phyloP scores from a whole-genome alignment of 257 asterid species.

The Lycium ferocissimum region DNA sequence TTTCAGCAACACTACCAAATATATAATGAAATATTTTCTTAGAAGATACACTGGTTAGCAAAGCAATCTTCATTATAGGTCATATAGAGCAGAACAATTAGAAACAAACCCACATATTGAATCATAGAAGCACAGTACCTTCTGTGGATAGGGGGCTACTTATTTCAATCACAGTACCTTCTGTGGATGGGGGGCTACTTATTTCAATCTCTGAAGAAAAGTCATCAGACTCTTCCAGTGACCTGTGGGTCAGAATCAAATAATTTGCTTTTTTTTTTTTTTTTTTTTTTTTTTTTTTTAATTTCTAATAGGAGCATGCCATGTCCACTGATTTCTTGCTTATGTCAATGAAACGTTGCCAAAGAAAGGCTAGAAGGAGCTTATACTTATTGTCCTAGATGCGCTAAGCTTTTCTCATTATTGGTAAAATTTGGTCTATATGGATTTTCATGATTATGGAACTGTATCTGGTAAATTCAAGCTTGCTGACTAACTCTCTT shows the following conservation, averaged over 20 bases:
- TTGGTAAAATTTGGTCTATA: slow-evolving; percentile 6
- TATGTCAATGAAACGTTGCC: not conserved
- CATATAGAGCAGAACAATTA: slow-evolving; percentile 1
- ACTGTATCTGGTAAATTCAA: not conserved
- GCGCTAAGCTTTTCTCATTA: not conserved
- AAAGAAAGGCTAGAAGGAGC: slow-evolving; percentile 2
- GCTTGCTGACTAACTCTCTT: not conserved
- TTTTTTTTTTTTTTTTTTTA: too few species aligned
- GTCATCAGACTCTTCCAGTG: not conserved
- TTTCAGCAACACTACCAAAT: slow-evolving; percentile 10
- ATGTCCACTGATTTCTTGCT: not conserved
- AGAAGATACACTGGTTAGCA: not conserved
- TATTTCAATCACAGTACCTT: not conserved
- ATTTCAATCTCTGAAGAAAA: not conserved
- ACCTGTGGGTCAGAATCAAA: slow-evolving; percentile 15
- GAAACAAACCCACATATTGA: not conserved
- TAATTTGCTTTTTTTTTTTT: not conserved
- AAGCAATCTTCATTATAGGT: not conserved
- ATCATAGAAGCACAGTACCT: not conserved
- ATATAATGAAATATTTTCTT: not conserved
- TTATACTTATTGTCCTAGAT: not conserved
- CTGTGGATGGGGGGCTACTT: not conserved
- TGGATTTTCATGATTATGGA: not conserved
- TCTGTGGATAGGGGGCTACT: not conserved
- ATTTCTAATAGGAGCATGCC: not conserved